Conservation (phyloP, 2,329 filamentous ascomycete genomes). For the Ophiostoma pallidulum region DNA sequence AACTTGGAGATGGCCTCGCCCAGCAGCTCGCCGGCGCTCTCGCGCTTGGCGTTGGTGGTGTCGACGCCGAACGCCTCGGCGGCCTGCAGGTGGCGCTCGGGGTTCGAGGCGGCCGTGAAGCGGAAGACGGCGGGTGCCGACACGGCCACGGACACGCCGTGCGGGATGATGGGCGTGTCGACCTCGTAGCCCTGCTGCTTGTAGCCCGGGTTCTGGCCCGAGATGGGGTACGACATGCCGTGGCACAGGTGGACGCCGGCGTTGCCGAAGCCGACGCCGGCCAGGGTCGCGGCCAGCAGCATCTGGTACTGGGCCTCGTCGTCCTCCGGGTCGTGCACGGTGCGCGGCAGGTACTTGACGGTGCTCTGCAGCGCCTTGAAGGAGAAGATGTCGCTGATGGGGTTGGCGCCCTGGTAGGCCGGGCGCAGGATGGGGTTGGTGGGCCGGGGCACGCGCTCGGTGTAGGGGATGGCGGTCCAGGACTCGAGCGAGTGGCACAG, state of each 20-base stretch:
- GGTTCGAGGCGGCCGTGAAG: constrained; percentile 55
- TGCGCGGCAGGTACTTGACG: constrained; percentile 84
- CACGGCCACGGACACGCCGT: constrained; percentile 76
- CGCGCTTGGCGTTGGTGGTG: constrained; percentile 74
- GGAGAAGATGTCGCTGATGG: constrained; percentile 95
- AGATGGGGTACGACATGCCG: constrained; percentile 96
- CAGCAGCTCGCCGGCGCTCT: constrained; percentile 82
- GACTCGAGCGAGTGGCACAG: constrained; percentile 92
- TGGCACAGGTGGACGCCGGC: constrained; percentile 80
- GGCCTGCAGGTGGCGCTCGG: constrained; percentile 73
- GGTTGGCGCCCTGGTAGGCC: constrained; percentile 94
- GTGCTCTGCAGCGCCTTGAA: constrained; percentile 74
- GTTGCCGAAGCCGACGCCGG: constrained; percentile 94
- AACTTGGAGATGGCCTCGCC: constrained; percentile 76
- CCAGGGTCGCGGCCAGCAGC: constrained; percentile 86
- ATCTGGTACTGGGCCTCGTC: constrained; percentile 89
- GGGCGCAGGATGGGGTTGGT: constrained; percentile 83
- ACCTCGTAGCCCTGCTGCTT: constrained; percentile 81
- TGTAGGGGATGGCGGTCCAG: constrained; percentile 95
- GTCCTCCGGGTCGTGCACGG: constrained; percentile 81
- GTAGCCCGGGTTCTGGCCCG: constrained; percentile 87
- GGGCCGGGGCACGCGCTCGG: constrained; percentile 74
- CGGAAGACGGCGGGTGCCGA: constrained; percentile 40
- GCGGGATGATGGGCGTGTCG: constrained; percentile 71
- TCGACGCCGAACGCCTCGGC: constrained; percentile 43